phyloP scores from a whole-genome alignment of 1,284 basidiomycete species.

The Sporisorium exsertum region DNA sequence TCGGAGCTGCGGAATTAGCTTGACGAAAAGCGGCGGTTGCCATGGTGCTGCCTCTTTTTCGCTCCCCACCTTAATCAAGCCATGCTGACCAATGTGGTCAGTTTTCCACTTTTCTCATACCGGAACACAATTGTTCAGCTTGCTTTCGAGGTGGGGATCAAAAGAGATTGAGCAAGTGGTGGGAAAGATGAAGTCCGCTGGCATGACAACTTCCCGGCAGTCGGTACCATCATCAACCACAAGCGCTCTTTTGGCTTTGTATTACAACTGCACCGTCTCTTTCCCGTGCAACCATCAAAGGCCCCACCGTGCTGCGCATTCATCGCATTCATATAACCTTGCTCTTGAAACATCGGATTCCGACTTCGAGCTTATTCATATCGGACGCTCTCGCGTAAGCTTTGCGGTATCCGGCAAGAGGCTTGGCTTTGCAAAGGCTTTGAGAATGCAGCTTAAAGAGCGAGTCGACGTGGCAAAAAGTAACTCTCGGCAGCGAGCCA shows the following conservation, averaged over 20 bases:
- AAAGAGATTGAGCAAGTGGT: neutral
- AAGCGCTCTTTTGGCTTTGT: neutral
- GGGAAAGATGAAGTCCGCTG: slow-evolving; percentile 1
- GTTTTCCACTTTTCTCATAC: neutral
- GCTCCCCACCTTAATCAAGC: slow-evolving; percentile 1
- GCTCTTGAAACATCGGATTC: slow-evolving; percentile 13
- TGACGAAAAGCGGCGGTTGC: neutral
- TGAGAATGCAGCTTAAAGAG: neutral
- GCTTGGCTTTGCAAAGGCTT: neutral
- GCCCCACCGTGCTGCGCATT: neutral
- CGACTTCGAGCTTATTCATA: slow-evolving; percentile 17
- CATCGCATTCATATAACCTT: neutral
- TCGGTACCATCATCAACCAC: neutral
- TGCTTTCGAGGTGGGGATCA: neutral
- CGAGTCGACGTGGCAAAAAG: slow-evolving; percentile 6
- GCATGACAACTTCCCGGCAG: slow-evolving; percentile 6
- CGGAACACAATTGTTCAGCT: neutral
- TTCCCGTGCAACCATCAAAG: neutral
- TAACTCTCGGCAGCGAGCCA: neutral
- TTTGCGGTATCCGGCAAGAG: slow-evolving; percentile 15
- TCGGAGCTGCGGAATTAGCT: neutral
- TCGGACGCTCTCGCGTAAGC: slow-evolving; percentile 11
- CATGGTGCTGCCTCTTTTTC: neutral
- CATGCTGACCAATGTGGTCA: neutral
- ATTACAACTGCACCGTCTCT: neutral